These are phyloP conservation scores for Millerozyma acaciae DNA, from an alignment of 805 yeast species.

Conservation along the genomic window DNA sequence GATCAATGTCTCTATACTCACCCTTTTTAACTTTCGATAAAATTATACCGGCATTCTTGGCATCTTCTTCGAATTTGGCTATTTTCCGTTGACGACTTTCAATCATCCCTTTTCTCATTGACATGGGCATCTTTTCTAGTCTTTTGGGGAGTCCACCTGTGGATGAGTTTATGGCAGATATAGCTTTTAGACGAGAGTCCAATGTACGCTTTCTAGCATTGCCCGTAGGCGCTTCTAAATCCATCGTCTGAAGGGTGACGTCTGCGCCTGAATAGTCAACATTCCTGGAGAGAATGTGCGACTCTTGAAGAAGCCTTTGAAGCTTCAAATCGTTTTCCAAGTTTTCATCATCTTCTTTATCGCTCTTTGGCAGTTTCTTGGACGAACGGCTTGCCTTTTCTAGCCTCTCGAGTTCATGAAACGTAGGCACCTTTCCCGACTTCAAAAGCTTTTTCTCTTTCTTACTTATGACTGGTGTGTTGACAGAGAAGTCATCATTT, in stretches of 20 bases:
- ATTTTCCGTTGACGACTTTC: conserved; percentile 50
- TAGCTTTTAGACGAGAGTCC: conserved; percentile 49
- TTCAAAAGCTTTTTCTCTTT: conserved; percentile 50
- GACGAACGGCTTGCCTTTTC: conserved; percentile 24
- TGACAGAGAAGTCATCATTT: conserved; percentile 28
- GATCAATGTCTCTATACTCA: conserved; percentile 52
- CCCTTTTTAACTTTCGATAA: conserved; percentile 69
- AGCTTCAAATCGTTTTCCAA: conserved; percentile 67
- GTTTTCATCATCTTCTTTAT: conserved; percentile 46
- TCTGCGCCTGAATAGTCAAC: conserved; percentile 61
- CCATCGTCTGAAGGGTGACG: conserved; percentile 57
- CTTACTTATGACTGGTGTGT: conserved; percentile 30
- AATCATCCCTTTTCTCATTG: conserved; percentile 81
- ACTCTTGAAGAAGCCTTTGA: conserved; percentile 66
- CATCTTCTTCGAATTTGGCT: conserved; percentile 63
- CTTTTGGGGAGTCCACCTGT: conserved; percentile 42
- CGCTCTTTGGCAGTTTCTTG: conserved; percentile 32
- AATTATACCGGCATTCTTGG: conserved; percentile 88
- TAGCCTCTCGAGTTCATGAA: conserved; percentile 26
- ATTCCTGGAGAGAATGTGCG: conserved; percentile 54
- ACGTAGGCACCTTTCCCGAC: conserved; percentile 59
- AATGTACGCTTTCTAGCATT: conserved; percentile 64
- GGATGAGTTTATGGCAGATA: conserved; percentile 40
- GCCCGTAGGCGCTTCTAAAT: conserved; percentile 62
- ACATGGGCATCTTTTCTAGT: conserved; percentile 83